Base-by-base conservation (phyloP, 441 rosid species). In the Capsella rubella region DNA sequence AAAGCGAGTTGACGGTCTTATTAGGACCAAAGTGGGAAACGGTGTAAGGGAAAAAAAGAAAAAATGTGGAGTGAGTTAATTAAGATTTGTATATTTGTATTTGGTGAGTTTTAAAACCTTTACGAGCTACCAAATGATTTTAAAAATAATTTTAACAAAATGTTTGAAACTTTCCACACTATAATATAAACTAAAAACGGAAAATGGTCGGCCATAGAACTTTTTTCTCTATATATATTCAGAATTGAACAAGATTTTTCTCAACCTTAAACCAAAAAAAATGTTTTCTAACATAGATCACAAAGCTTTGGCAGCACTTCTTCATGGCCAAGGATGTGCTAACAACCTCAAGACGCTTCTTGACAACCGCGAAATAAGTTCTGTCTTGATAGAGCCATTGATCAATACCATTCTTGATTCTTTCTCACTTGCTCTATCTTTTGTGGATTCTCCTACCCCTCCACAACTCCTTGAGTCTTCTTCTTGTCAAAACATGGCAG, bases 261-360 rank as follows among this genome's bases (percentile, higher is more conserved):
- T 32, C 35, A 32, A 32, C 9, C 28, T 57, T 12, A 16, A 57
- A 15, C 25, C 15, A 46, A 42, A 2, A 5, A 45, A 47, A 31
- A 64, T 64, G 32, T 32, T 34, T 16, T 3, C 18, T 3, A n/a
- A 21, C 8, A 15, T 39, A 3, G 72, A 64, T 32, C 56, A 67
- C 12, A 37, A 39, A 31, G 72, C 42, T 12, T 3, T 67, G 27
- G 62, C 3, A 9, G 28, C 62, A 8, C 72, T 67, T 7, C 51
- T 67, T 9, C 52, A 4, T 5, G 72, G 72, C 35, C 72, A 67
- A 67, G 50, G 11, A 53, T 67, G 39, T 4, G 40, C 72, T 3
- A 53, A 39, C 35, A 45, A 1, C 15, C 72, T 67, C 2, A 67
- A 67, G 39, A 5, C 11, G 3, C 14, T 51, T 0, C 18, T 67